A percentile compares a stretch with the other conserved stretches of the same genome.
phyloP scores from a whole-genome alignment of 1,284 basidiomycete genomes.

The Melampsora larici-populina region DNA sequence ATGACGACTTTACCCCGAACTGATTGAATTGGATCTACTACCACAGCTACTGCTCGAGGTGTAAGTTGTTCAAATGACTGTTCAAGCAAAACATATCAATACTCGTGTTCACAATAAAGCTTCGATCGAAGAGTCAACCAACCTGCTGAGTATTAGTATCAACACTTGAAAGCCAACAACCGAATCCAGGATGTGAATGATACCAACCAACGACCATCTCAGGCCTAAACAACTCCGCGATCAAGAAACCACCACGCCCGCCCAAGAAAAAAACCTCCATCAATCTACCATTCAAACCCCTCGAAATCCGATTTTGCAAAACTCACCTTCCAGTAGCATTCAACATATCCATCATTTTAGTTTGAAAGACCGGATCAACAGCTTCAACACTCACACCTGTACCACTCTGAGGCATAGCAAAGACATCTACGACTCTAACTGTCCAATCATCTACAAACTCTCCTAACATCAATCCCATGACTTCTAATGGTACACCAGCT shows the following conservation, averaged over 20 bases:
- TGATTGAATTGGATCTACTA: slow-evolving; percentile 98
- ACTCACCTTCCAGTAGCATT: slow-evolving; percentile 94
- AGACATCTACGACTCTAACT: slow-evolving; percentile 84
- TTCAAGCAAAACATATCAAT: slow-evolving; percentile 2
- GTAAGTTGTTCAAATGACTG: slow-evolving; percentile 97
- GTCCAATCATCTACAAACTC: slow-evolving; percentile 99
- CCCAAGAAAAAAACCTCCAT: no score
- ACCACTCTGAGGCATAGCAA: slow-evolving; percentile 99
- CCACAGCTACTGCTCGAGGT: slow-evolving; percentile 90
- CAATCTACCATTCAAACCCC: background rate
- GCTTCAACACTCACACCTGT: slow-evolving; percentile 98
- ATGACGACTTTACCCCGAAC: slow-evolving; percentile 96
- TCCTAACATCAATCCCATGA: slow-evolving; percentile 99
- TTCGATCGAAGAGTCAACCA: slow-evolving; percentile 21
- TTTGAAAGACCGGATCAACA: slow-evolving; percentile 98
- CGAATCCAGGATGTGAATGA: slow-evolving; percentile 99
- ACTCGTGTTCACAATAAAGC: background rate
- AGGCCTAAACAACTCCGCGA: no score
- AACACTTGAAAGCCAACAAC: slow-evolving; percentile 97
- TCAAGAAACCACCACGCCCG: background rate
- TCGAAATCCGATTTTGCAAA: slow-evolving; percentile 25
- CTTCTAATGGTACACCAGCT: slow-evolving; percentile 98
- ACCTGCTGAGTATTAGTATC: slow-evolving; percentile 99
- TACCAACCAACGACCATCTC: slow-evolving; percentile 99
- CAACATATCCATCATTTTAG: slow-evolving; percentile 98